These are phyloP conservation scores for Fusarium sp. DNA, from an alignment of 2,329 filamentous ascomycete species.

Conservation along the genomic window DNA sequence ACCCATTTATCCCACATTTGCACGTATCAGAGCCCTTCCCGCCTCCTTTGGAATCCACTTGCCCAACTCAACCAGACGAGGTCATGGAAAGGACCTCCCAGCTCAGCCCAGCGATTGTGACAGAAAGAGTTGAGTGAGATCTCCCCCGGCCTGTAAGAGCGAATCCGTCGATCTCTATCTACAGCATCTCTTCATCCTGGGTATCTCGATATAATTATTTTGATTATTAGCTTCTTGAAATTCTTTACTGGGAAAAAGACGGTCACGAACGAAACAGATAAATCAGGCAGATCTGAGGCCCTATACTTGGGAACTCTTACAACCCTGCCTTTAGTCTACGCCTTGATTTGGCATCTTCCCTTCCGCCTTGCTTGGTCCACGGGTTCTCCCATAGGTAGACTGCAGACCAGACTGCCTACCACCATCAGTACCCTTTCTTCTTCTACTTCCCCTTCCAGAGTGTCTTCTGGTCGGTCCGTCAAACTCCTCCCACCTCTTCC, in stretches of 20 bases:
- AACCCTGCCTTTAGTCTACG: slow-evolving; percentile 7
- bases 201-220: slow-evolving; percentile 1
- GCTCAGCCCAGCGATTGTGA: slow-evolving; percentile 16
- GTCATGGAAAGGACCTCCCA: slow-evolving; percentile 21
- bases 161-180: slow-evolving; percentile 33
- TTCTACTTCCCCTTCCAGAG: slow-evolving; percentile 11
- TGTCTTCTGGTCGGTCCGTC: slow-evolving; percentile 13
- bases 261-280: slow-evolving; percentile 8
- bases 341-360: slow-evolving; percentile 15
- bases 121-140: slow-evolving; percentile 30
- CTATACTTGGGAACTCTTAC: slow-evolving; percentile 16
- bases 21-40: slow-evolving; percentile 22
- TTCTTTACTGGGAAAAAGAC: slow-evolving; percentile 10
- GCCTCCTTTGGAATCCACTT: slow-evolving; percentile 15
- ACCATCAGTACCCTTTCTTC: slow-evolving; percentile 21
- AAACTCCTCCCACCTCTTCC: slow-evolving; percentile 30
- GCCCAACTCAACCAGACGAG: slow-evolving; percentile 21
- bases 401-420: slow-evolving; percentile 18
- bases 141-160: slow-evolving; percentile 36
- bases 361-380: slow-evolving; percentile 33
- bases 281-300: slow-evolving; percentile 21
- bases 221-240: neutral
- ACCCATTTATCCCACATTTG: neutral
- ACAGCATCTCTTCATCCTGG: neutral
- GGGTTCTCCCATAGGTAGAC: slow-evolving; percentile 27